Percentiles rank a stretch among this genome's conserved stretches.
Conservation (phyloP, 1,284 basidiomycete genomes). For the Puccinia coronata region DNA sequence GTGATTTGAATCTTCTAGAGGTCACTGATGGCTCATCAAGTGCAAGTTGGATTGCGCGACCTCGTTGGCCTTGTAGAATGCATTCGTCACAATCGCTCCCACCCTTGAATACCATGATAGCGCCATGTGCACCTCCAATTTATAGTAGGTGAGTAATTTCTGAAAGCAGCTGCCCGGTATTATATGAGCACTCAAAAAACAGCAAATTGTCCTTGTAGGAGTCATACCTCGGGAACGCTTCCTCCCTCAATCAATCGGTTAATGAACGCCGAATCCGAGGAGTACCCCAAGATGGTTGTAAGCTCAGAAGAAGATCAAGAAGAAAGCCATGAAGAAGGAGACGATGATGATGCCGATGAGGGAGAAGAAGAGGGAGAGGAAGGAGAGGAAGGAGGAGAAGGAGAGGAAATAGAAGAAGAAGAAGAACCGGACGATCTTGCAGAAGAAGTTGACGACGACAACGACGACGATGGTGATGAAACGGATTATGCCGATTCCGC, state of each 20-base stretch:
- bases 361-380: neutral
- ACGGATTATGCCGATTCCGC: too few relatives aligned
- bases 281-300: neutral
- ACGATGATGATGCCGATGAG: neutral
- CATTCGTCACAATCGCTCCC: conserved; percentile 1
- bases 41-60: neutral
- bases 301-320: conserved; percentile 10
- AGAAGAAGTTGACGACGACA: neutral
- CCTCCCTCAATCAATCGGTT: conserved; percentile 33
- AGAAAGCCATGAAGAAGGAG: conserved; percentile 1
- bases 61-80: neutral
- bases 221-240: neutral
- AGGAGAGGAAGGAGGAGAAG: neutral
- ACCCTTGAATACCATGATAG: conserved; percentile 6
- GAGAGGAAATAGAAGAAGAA: neutral
- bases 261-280: neutral
- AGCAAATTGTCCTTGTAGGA: neutral
- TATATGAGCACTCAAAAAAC: neutral
- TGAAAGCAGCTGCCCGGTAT: neutral
- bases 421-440: neutral
- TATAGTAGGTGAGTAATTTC: neutral
- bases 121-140: neutral
- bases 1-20: neutral
- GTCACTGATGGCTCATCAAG: neutral
- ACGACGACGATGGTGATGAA: neutral